phyloP scores from a whole-genome alignment of 1,284 basidiomycete species.

The Puccinia novopanici region DNA sequence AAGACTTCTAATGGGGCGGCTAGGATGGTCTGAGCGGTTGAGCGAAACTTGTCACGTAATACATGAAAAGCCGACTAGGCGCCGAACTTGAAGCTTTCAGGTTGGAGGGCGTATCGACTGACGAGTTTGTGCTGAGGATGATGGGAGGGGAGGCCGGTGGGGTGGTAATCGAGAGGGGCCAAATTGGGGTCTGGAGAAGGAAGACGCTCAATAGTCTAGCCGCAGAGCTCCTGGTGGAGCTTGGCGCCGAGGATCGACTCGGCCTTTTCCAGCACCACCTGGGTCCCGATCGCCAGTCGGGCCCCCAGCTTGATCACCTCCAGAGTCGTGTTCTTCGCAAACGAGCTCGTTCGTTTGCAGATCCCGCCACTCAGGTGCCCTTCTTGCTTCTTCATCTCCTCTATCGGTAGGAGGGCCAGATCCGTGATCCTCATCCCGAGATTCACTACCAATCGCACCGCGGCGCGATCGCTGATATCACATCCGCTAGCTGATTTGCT shows the following conservation, averaged over 20 bases:
- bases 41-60: conserved; percentile 77
- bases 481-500: conserved; percentile 93
- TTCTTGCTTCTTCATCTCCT: conserved; percentile 91
- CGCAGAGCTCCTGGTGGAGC: neutral
- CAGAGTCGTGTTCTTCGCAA: conserved; percentile 86
- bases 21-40: conserved; percentile 94
- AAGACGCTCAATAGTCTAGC: conserved; percentile 16
- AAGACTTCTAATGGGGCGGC: conserved; percentile 99
- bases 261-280: conserved; percentile 92
- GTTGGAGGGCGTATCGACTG: conserved; percentile 89
- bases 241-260: conserved; percentile 78
- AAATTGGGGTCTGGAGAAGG: neutral
- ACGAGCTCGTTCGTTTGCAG: conserved; percentile 89
- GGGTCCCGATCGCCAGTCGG: conserved; percentile 89
- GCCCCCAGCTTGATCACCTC: conserved; percentile 96
- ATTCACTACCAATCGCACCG: conserved; percentile 90
- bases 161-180: no score
- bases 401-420: conserved; percentile 88
- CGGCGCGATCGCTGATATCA: conserved; percentile 96
- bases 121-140: conserved; percentile 64
- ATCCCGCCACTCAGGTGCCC: conserved; percentile 86
- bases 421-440: conserved; percentile 95
- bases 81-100: conserved; percentile 77
- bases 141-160: no score
- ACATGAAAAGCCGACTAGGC: conserved; percentile 86